Base-by-base conservation (phyloP, 805 yeast genomes). In the Kodamaea kakaduensis region DNA sequence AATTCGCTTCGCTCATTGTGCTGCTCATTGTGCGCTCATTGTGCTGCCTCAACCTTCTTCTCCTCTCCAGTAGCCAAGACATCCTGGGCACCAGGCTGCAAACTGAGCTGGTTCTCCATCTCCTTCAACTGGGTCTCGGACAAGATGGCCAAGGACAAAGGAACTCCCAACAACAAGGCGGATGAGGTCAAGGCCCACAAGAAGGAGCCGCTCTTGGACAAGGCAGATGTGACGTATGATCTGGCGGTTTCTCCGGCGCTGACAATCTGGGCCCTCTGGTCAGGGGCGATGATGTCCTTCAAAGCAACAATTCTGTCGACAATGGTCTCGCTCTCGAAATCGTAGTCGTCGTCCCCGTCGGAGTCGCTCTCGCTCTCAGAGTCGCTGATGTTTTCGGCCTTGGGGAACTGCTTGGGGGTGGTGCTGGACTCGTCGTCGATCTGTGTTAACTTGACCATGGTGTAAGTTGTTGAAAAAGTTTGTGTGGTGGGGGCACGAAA, bases 41-140 rank as follows among this genome's bases (percentile, higher is more conserved):
- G 18, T 12, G 26, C 32, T 9, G 32, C 21, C 21, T 58, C 55
- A 60, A 58, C 60, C 40, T 51, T 51, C 25, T 48, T 52, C 36
- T 57, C 61, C 22, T 71, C 73, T 43, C 84, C 84, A 43, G 83
- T 79, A 27, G 87, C 83, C 51, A 84, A 65, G 30, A 83, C 75
- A 40, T 80, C 88, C 52, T 77, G 81, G 17, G 88, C 82, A 43
- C 82, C 81, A 59, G 81, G 83, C 61, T 83, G 90, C 54, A 83
- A 67, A 40, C 82, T 78, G 73, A 87, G 80, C 58, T 88, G 93
- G 69, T 84, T 87, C 71, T 89, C 97, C 81, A 86, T 75, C 68
- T 89, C 97, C 57, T 81, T 78, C 59, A 89, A 75, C 69, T 90
- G 97, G 58, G 88, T 94, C 69, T 90, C 97, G 42, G 88, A 80